Base-by-base conservation (phyloP, 345 rosid genomes). In the sweet orange (Citrus sinensis) region DNA sequence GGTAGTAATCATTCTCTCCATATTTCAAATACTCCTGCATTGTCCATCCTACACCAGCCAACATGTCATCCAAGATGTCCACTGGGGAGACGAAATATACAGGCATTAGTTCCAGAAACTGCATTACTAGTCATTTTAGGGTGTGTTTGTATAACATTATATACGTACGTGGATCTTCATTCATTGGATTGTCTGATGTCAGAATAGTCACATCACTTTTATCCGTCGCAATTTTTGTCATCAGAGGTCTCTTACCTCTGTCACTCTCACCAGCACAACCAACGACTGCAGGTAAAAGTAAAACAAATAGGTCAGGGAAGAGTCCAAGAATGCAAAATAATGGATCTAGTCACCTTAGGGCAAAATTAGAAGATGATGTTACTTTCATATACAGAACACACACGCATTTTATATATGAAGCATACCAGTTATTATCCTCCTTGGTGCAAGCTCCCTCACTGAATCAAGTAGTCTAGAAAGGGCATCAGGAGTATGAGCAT, bases 61-160 rank as follows among this genome's bases (percentile, higher is more conserved):
- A 83, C 98, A 95, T 92, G 69, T 95, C 95, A 86, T 96, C 98
- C 84, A 96, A 89, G 77, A 95, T 93, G 84, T 93, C 98, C 97
- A 93, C 97, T 96, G 85, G 63, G 65, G 64, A 84, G 82, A 82
- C 34, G 60, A 77, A 75, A 71, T 27, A n/a, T 9, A 54, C 42
- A 75, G 24, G 8, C 49, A 54, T 78, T 70, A 81, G 70, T 35
- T 40, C 51, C 27, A 76, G 70, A 58, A 56, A 67, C 35, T 65
- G 30, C 25, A 42, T 25, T 19, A 42, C n/a, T 22, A 9, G 58
- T 56, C 7, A 76, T 51, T 80, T 35, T 61, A 60, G 62, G 14
- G 5, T n/a, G 64, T 32, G 35, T 59, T 65, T 42, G 27, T 11
- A 63, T 54, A 20, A 24, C 20, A 72, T 35, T 75, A 61, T 16